Percentiles rank a stretch among this genome's conserved stretches.
Conservation (phyloP, 2,329 filamentous ascomycete species). For the Chaetomiaceae sp. region DNA sequence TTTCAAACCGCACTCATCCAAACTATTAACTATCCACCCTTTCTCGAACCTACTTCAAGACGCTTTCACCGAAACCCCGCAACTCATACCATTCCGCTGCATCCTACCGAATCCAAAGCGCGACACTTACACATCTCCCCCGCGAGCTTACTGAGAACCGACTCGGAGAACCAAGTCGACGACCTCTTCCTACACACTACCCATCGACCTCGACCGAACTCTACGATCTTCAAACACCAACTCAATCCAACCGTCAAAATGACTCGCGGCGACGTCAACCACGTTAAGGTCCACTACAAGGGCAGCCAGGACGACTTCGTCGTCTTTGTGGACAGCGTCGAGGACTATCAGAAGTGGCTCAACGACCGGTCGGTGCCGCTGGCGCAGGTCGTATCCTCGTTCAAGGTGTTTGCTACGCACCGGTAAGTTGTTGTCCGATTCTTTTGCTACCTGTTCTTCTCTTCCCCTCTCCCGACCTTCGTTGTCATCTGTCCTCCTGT, state of each 20-base stretch:
- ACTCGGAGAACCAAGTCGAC: no score
- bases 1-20: no score
- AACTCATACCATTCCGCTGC: no score
- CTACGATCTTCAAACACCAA: background rate
- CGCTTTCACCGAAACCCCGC: no score
- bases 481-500: background rate
- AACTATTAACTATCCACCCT: no score
- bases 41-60: no score
- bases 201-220: no score
- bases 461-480: background rate
- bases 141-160: no score
- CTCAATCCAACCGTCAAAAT: slow-evolving; percentile 39
- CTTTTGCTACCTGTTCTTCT: background rate
- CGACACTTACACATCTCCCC: no score
- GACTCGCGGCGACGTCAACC: slow-evolving; percentile 63
- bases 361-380: slow-evolving; percentile 71
- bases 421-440: no score
- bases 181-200: no score
- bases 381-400: slow-evolving; percentile 77
- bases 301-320: slow-evolving; percentile 56
- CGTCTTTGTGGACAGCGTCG: slow-evolving; percentile 52
- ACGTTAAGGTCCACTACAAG: slow-evolving; percentile 82
- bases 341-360: slow-evolving; percentile 75
- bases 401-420: slow-evolving; percentile 85
- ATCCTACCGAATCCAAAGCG: no score